Percentiles rank a stretch among this genome's conserved stretches.
Conservation (phyloP, 306 rosid species). For the Dicorynia guianensis region DNA sequence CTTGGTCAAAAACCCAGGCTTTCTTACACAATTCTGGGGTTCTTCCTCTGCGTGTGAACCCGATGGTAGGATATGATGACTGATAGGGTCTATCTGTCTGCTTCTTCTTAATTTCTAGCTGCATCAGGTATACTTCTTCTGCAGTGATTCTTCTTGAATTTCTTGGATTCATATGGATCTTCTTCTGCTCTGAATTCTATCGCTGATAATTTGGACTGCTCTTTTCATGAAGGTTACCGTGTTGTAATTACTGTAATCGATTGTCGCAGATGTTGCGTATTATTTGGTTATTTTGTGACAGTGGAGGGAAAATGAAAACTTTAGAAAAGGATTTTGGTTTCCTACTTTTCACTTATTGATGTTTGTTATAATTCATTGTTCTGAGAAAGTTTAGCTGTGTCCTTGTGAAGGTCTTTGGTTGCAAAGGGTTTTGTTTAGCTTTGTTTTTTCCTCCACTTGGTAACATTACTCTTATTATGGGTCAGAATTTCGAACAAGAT, state of each 20-base stretch:
- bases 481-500: constrained; percentile 31
- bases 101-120: constrained; percentile 40
- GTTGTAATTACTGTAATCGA: constrained; percentile 21
- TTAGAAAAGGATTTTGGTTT: constrained; percentile 3
- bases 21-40: constrained; percentile 38
- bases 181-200: neutral
- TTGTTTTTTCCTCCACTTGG: constrained; percentile 21
- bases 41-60: constrained; percentile 46
- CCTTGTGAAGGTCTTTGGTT: constrained; percentile 11
- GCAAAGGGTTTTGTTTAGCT: constrained; percentile 33
- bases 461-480: constrained; percentile 15
- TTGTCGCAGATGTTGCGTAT: constrained; percentile 12
- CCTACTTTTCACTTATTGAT: neutral
- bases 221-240: constrained; percentile 24
- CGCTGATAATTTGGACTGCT: constrained; percentile 3
- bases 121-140: constrained; percentile 45
- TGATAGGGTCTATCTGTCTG: constrained; percentile 15
- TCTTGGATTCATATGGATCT: neutral
- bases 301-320: neutral
- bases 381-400: constrained; percentile 13
- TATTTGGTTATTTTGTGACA: constrained; percentile 20
- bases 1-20: constrained; percentile 44
- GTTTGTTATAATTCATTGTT: constrained; percentile 22
- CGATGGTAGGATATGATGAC: constrained; percentile 33
- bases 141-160: constrained; percentile 14